phyloP scores from a whole-genome alignment of 1,284 basidiomycete species.

The Rhodotorula sp. region DNA sequence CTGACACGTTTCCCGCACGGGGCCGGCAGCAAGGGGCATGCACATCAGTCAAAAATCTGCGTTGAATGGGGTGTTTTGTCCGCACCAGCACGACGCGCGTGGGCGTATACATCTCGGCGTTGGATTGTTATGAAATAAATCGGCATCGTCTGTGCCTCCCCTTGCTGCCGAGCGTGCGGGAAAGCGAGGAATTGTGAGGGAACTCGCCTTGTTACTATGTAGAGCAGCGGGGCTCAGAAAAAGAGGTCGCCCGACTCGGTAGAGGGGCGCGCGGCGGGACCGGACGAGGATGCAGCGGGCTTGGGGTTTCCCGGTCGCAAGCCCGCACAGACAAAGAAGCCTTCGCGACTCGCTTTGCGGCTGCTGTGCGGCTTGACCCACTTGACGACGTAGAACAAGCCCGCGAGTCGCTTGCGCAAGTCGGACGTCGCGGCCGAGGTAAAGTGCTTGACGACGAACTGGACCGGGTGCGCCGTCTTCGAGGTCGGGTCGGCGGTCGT shows the following conservation, averaged over 20 bases:
- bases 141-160: slow-evolving; percentile 11
- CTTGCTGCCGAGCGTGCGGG: background rate
- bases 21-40: background rate
- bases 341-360: slow-evolving; percentile 30
- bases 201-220: no score
- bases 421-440: slow-evolving; percentile 19
- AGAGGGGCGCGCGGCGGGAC: background rate
- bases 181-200: no score
- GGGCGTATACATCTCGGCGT: slow-evolving; percentile 4
- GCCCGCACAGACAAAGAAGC: slow-evolving; percentile 37
- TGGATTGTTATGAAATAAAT: slow-evolving; percentile 13
- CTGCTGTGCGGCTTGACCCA: slow-evolving; percentile 36
- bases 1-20: no score
- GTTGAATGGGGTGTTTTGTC: background rate
- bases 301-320: background rate
- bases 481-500: background rate
- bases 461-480: background rate
- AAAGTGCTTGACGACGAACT: slow-evolving; percentile 38
- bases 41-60: slow-evolving; percentile 8
- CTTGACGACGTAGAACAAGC: slow-evolving; percentile 23
- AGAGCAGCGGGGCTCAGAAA: background rate
- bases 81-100: background rate
- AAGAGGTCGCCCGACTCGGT: background rate
- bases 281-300: no score
- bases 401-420: slow-evolving; percentile 15